These are phyloP conservation scores for Dactylellina cionopaga DNA, from an alignment of 2,329 filamentous ascomycete species.

Conservation along the genomic window DNA sequence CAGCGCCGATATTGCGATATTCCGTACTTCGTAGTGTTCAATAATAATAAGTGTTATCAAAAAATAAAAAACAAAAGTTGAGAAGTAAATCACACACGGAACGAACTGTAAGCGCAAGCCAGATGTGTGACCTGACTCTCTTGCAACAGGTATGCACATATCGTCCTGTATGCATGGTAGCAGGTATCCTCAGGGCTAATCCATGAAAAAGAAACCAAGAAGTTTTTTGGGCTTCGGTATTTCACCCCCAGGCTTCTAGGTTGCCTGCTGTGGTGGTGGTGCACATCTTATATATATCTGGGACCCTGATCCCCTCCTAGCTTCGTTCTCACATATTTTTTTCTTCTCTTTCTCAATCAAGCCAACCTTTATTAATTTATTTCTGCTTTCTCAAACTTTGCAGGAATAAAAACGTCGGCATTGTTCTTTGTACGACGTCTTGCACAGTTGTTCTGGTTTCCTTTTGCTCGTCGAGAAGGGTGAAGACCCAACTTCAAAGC, in stretches of 20 bases:
- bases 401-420: not conserved
- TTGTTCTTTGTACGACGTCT: slow-evolving; percentile 4
- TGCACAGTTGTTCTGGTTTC: not conserved
- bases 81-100: slow-evolving; percentile 3
- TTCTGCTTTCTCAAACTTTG: slow-evolving; percentile 1
- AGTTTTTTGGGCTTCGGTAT: slow-evolving; percentile 43
- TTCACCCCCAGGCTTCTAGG: slow-evolving; percentile 20
- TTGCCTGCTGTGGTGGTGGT: slow-evolving; percentile 15
- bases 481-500: not conserved
- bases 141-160: slow-evolving; percentile 17
- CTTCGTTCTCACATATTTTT: not conserved
- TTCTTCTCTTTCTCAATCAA: slow-evolving; percentile 15
- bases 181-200: slow-evolving; percentile 30
- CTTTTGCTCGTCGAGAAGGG: slow-evolving; percentile 9
- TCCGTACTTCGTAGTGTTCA: slow-evolving; percentile 35
- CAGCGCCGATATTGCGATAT: slow-evolving; percentile 50
- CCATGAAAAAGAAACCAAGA: slow-evolving; percentile 45
- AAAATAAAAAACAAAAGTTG: slow-evolving; percentile 17
- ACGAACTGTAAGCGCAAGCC: not conserved
- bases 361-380: slow-evolving; percentile 16
- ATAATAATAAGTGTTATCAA: slow-evolving; percentile 42
- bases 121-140: slow-evolving; percentile 50
- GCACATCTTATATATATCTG: slow-evolving; percentile 46
- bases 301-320: slow-evolving; percentile 42
- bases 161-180: not conserved